phyloP scores from a whole-genome alignment of 208 protist genomes.

The Herpetomonas muscarum region DNA sequence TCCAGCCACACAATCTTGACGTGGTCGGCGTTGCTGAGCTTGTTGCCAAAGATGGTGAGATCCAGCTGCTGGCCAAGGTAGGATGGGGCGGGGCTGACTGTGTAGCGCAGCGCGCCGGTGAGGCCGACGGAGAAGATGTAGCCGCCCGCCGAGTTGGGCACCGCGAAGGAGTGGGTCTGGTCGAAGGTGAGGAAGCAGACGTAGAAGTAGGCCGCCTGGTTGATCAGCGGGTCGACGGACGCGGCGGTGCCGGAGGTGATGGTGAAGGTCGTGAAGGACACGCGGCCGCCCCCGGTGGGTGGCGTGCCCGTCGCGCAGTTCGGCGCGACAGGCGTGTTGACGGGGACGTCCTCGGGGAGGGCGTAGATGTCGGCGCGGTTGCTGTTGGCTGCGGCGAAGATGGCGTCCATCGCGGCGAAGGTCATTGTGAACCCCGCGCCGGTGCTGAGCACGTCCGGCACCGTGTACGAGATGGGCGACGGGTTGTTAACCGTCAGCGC shows the following conservation, averaged over 20 bases:
- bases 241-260: constrained; percentile 32
- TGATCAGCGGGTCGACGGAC: constrained; percentile 47
- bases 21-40: constrained; percentile 56
- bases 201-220: constrained; percentile 63
- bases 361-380: constrained; percentile 56
- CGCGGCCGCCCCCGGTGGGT: constrained; percentile 37
- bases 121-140: constrained; percentile 79
- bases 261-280: constrained; percentile 68
- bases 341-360: constrained; percentile 6
- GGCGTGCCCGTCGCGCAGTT: constrained; percentile 33
- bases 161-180: constrained; percentile 42
- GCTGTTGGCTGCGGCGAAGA: constrained; percentile 42
- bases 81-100: constrained; percentile 42
- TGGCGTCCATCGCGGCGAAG: constrained; percentile 53
- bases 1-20: constrained; percentile 73
- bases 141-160: constrained; percentile 63
- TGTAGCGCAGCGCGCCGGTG: constrained; percentile 75
- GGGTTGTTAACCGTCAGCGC: constrained; percentile 38
- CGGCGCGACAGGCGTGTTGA: constrained; percentile 17
- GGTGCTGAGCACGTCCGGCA: constrained; percentile 39
- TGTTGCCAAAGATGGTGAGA: constrained; percentile 66
- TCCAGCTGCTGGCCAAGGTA: constrained; percentile 68
- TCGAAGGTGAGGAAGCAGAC: constrained; percentile 80
- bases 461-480: constrained; percentile 77
- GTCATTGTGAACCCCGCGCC: constrained; percentile 55